These are phyloP conservation scores for Platanthera guangdongensis DNA, from an alignment of 106 monocot genomes.

Conservation along the genomic window DNA sequence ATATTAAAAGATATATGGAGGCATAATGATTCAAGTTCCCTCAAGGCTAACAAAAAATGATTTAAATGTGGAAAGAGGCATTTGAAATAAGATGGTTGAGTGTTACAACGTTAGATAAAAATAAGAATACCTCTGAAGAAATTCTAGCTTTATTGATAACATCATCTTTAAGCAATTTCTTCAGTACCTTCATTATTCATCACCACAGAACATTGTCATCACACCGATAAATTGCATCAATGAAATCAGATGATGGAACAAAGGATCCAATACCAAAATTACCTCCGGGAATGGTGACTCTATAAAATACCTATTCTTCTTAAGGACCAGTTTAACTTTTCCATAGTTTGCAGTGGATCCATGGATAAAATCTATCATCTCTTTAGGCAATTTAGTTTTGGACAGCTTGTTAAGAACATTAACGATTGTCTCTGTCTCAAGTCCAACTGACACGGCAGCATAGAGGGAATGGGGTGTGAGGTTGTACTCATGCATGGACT, in stretches of 20 bases:
- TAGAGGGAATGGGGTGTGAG: conserved; percentile 90
- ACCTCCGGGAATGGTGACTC: conserved; percentile 91
- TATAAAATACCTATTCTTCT: conserved; percentile 89
- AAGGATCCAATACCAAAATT: conserved; percentile 4
- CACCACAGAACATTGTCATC: background rate
- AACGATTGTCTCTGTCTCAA: conserved; percentile 91
- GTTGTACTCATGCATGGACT: conserved; percentile 98
- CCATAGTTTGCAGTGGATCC: conserved; percentile 96
- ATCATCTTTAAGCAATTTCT: conserved; percentile 71
- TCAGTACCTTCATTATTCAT: conserved; percentile 53
- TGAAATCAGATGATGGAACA: background rate
- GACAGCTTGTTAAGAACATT: conserved; percentile 90
- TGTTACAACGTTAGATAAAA: background rate
- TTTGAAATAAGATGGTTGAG: background rate
- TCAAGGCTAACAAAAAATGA: background rate
- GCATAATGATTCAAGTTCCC: background rate
- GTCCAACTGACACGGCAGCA: conserved; percentile 93
- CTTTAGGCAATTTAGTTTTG: conserved; percentile 85
- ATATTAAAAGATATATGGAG: background rate
- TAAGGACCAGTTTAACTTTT: conserved; percentile 90
- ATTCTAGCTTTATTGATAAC: conserved; percentile 59
- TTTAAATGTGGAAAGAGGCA: background rate
- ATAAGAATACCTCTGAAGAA: conserved; percentile 43
- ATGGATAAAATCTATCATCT: conserved; percentile 95
- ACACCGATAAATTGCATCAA: background rate